These are phyloP conservation scores for Buddleja alternifolia DNA, from an alignment of 257 asterid genomes.

Conservation along the genomic window DNA sequence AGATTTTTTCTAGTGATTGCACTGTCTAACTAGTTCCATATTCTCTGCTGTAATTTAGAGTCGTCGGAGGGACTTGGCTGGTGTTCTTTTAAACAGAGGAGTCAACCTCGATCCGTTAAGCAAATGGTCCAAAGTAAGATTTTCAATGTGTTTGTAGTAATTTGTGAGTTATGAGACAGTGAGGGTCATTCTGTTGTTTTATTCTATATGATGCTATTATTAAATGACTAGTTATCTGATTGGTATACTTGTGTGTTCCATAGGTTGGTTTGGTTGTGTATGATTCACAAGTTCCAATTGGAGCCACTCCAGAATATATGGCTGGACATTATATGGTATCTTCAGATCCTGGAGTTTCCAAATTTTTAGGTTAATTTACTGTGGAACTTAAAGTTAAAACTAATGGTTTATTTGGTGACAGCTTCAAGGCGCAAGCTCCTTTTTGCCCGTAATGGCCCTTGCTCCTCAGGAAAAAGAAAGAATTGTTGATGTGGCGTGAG, in stretches of 20 bases:
- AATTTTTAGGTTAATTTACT: neutral
- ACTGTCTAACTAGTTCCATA: constrained; percentile 14
- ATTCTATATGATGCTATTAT: neutral
- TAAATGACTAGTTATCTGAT: constrained; percentile 9
- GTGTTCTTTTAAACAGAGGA: constrained; percentile 88
- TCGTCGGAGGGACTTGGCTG: constrained; percentile 97
- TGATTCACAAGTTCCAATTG: constrained; percentile 95
- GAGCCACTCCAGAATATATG: constrained; percentile 98
- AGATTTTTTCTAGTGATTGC: neutral
- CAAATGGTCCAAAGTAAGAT: constrained; percentile 96
- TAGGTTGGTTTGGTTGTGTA: constrained; percentile 96
- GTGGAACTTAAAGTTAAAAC: constrained; percentile 16
- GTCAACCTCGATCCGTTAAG: constrained; percentile 94
- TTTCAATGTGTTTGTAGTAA: constrained; percentile 1
- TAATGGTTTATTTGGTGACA: constrained; percentile 43
- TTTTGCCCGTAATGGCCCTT: constrained; percentile 95
- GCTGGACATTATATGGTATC: constrained; percentile 98
- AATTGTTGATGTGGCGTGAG: constrained; percentile 97
- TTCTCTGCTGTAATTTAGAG: constrained; percentile 48
- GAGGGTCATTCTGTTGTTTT: neutral
- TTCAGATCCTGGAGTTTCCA: constrained; percentile 15
- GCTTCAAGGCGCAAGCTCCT: constrained; percentile 96
- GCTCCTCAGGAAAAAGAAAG: constrained; percentile 96
- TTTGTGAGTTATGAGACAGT: constrained; percentile 1
- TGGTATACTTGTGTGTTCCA: constrained; percentile 16